These are phyloP conservation scores for Fonsecaea erecta DNA, from an alignment of 2,329 filamentous ascomycete species.

Conservation along the genomic window DNA sequence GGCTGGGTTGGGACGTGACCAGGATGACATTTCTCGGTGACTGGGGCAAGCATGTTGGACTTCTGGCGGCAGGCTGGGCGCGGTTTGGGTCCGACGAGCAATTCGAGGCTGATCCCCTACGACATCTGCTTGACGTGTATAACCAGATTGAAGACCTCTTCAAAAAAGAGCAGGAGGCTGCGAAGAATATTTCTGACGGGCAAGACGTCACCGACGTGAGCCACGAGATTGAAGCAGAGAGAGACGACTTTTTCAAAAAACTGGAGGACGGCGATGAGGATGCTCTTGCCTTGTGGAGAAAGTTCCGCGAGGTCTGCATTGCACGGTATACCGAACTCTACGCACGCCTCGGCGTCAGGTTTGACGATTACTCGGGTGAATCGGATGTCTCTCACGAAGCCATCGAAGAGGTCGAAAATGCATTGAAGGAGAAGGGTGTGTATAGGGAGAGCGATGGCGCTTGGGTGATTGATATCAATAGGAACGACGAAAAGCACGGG, in stretches of 20 bases:
- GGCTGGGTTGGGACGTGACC: conserved; percentile 72
- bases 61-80: conserved; percentile 74
- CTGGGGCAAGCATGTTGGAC: conserved; percentile 65
- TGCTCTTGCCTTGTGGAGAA: conserved; percentile 66
- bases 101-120: conserved; percentile 73
- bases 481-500: conserved; percentile 71
- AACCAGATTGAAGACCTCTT: conserved; percentile 67
- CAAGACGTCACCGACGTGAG: conserved; percentile 48
- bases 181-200: conserved; percentile 51
- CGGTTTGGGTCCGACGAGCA: conserved; percentile 75
- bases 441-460: conserved; percentile 73
- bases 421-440: conserved; percentile 67
- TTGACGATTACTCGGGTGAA: conserved; percentile 72
- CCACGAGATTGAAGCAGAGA: conserved; percentile 53
- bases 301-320: conserved; percentile 71
- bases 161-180: conserved; percentile 66
- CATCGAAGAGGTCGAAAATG: conserved; percentile 67
- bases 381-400: conserved; percentile 70
- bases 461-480: conserved; percentile 72
- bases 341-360: conserved; percentile 70
- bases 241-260: conserved; percentile 64
- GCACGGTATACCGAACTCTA: conserved; percentile 70
- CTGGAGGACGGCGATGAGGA: conserved; percentile 70
- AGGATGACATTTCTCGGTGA: conserved; percentile 78
- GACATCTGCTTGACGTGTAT: conserved; percentile 81